Evolutionary conservation across 352 stramenopile genomes (phyloP).

Genomic region (Elongisporangium senticosum): DNA sequence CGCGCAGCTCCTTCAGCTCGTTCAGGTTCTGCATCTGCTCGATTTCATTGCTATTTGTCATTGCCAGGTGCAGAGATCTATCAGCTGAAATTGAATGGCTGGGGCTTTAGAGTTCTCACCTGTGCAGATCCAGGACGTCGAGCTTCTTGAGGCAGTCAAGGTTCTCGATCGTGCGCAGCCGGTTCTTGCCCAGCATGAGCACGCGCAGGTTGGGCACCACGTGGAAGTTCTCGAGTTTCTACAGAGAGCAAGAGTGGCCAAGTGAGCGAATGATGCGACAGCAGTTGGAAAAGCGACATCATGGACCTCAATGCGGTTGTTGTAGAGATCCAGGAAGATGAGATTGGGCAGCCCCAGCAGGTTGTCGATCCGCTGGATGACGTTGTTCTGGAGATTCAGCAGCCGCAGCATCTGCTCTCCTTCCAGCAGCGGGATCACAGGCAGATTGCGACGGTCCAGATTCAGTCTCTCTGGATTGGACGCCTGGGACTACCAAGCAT

Average conservation of each 20-base stretch:
- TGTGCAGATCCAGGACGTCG: slow-evolving; percentile 91
- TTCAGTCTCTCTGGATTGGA: slow-evolving; percentile 85
- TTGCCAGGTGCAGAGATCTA: neutral
- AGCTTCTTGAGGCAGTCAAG: slow-evolving; percentile 81
- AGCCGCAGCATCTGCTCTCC: slow-evolving; percentile 85
- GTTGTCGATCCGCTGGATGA: slow-evolving; percentile 82
- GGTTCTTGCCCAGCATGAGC: slow-evolving; percentile 91
- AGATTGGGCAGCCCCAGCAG: slow-evolving; percentile 81
- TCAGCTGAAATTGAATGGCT: neutral
- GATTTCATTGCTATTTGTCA: slow-evolving; percentile 74
- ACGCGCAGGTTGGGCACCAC: slow-evolving; percentile 82
- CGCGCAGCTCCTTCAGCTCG: slow-evolving; percentile 74
- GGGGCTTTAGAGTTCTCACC: slow-evolving; percentile 13
- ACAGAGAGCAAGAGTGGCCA: neutral
- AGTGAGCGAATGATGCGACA: neutral
- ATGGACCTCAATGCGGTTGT: slow-evolving; percentile 85
- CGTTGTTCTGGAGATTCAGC: slow-evolving; percentile 91
- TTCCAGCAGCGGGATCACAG: slow-evolving; percentile 81
- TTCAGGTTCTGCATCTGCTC: slow-evolving; percentile 84
- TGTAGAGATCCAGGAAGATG: slow-evolving; percentile 92
- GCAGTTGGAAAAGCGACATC: neutral
- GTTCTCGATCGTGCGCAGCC: slow-evolving; percentile 75
- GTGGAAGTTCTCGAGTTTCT: slow-evolving; percentile 77
- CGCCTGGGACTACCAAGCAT: slow-evolving; percentile 35
- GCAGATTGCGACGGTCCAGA: slow-evolving; percentile 79